A percentile compares a stretch with the other conserved stretches of the same genome.
These are phyloP conservation scores for Cubamyces lactineus DNA, from an alignment of 768 basidiomycete genomes.

Conservation along the genomic window DNA sequence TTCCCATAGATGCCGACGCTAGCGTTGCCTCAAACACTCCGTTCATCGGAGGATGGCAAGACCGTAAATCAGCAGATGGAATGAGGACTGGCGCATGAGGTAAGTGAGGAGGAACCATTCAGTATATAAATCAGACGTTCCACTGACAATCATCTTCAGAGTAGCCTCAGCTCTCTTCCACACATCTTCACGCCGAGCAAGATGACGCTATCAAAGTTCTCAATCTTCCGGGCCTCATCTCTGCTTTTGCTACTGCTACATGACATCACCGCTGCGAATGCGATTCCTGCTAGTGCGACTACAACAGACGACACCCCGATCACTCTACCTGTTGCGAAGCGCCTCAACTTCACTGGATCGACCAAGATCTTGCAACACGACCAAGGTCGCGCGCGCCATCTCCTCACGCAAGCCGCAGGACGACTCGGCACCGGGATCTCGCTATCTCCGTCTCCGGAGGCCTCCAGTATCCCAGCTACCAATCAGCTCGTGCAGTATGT, in stretches of 20 bases:
- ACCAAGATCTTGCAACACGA: conserved; percentile 52
- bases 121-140: no score
- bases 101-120: no score
- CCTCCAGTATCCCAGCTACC: conserved; percentile 39
- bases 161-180: no score
- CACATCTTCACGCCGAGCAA: no score
- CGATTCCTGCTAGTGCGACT: conserved; percentile 22
- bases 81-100: no score
- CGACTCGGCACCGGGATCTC: background rate
- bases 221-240: background rate
- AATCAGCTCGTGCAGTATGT: conserved; percentile 43
- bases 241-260: background rate
- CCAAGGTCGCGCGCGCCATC: conserved; percentile 46
- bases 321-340: conserved; percentile 51
- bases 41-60: no score
- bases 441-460: background rate
- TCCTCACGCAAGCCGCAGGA: conserved; percentile 42
- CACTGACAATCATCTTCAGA: no score
- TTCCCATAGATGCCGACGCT: no score
- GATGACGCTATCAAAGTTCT: no score
- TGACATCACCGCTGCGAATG: background rate
- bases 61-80: no score
- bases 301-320: conserved; percentile 19
- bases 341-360: conserved; percentile 49
- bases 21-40: no score